These are phyloP conservation scores for Ophiocordyceps camponoti-floridani DNA, from an alignment of 2,329 filamentous ascomycete genomes.

Conservation along the genomic window DNA sequence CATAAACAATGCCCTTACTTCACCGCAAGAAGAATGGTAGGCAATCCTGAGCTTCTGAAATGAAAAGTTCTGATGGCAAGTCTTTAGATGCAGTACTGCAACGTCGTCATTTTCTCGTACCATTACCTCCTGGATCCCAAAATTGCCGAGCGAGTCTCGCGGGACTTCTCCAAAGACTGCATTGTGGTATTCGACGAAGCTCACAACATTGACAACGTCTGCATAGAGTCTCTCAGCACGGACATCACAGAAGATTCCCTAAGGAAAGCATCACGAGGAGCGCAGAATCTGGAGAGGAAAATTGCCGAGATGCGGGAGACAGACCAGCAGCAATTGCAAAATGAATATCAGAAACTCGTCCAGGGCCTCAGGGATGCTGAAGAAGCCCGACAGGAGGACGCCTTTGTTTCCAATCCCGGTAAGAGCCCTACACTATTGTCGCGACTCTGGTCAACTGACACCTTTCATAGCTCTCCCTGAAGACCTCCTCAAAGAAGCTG, in stretches of 20 bases:
- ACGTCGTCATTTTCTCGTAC: constrained; percentile 98
- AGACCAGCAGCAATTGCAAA: constrained; percentile 84
- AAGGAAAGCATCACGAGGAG: constrained; percentile 76
- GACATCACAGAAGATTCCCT: constrained; percentile 92
- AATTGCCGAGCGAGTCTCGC: constrained; percentile 88
- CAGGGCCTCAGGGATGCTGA: constrained; percentile 79
- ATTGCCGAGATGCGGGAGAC: constrained; percentile 93
- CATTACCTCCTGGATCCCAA: constrained; percentile 96
- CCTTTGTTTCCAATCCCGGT: constrained; percentile 88
- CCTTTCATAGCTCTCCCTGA: constrained; percentile 56
- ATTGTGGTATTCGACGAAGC: constrained; percentile 98
- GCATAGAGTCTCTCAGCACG: constrained; percentile 92
- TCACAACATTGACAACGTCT: constrained; percentile 99
- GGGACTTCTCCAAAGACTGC: constrained; percentile 91
- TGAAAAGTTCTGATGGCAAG: background rate
- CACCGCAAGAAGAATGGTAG: constrained; percentile 79
- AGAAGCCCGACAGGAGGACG: constrained; percentile 78
- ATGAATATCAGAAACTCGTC: constrained; percentile 88
- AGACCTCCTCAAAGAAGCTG: constrained; percentile 84
- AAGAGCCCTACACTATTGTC: background rate
- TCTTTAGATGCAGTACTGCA: constrained; percentile 84
- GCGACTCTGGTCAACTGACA: constrained; percentile 4
- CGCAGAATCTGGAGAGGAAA: constrained; percentile 75
- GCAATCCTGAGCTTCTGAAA: background rate
- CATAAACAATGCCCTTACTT: constrained; percentile 98